Evolutionary conservation across 768 basidiomycete genomes (phyloP), one percentile per base, ranked within the genome.

Genomic region (Lentinus brumalis): DNA sequence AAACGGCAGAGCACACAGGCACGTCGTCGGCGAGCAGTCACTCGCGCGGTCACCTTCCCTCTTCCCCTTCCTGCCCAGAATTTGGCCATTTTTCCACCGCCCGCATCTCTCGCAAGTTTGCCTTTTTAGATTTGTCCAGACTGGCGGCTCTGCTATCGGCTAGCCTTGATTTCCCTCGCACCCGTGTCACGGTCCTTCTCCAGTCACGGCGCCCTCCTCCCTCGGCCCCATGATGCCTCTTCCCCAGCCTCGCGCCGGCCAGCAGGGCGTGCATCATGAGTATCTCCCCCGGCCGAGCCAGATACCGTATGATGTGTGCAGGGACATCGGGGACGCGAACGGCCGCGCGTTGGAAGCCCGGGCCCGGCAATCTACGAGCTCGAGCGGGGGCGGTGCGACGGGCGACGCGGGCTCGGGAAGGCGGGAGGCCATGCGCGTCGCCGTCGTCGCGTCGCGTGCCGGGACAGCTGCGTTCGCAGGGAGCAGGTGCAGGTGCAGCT

Each of bases 121-220:
- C 74, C 76, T 75, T 76, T 79, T 79, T 72, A 67, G 73, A 74
- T 75, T 66, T 71, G 73, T 70, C 76, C 80, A 79, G 77, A 79
- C 78, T 80, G 77, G 76, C 74, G 76, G 70, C 78, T 74, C 79
- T 77, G 70, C 71, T 75, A 82, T 77, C 79, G 78, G 79, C 77
- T 82, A 78, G 78, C 69, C 75, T 74, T 53, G 59, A 66, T 62
- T 53, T 50, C 49, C 45, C 41, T 26, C 39, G 18, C 49, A 50
- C 41, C 53, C 9, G 18, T 49, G 8, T 26, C 29, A 53, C 35
- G 41, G 29, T 52, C 57, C 55, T 52, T 58, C 31, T 39, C 49
- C 62, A 30, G 50, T 54, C 59, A 50, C 67, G 50, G 64, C 64
- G 62, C 65, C 50, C 60, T 40, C 46, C 50, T 59, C 42, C 51